Base-by-base conservation (phyloP, 2,329 filamentous ascomycete species). In the Diplodia sapinea region DNA sequence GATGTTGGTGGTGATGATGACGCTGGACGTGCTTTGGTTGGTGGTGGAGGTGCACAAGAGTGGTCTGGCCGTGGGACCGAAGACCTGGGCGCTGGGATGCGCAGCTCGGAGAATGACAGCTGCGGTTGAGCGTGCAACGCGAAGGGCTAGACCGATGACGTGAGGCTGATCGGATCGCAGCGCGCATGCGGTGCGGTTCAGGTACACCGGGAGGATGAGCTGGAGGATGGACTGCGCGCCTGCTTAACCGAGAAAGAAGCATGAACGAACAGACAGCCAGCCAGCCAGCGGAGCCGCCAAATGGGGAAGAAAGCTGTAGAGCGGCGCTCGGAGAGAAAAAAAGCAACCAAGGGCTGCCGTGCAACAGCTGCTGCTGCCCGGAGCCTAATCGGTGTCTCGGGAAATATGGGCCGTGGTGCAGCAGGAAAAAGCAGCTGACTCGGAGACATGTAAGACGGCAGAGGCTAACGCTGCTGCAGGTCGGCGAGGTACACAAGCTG, bases 321-420 rank as follows among this genome's bases (percentile, higher is more conserved):
- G 43, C 38, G 31, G 33, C n/a, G 54, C 11, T 20, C 54, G 33
- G 54, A 56, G 54, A 56, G 54, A 38, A 56, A 23, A 40, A 12
- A 40, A n/a, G 33, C 31, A n/a, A 47, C 40, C 17, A 20, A 9
- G 31, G 11, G 15, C 38, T 5, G 33, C 26, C 9, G 33, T 23
- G 36, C 54, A n/a, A 26, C 49, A 50, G n/a, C 17, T 29, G 6
- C 23, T 29, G 9, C 23, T 29, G 31, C 31, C 31, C 23, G 51
- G 17, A 20, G 31, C 33, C 33, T 31, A 11, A 23, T 15, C 20
- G 5, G 40, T 56, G 54, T 40, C 54, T 56, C 54, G 54, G 54
- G 31, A 56, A 56, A 56, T 29, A 52, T 56, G 54, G 54, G 54
- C 54, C 54, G 54, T 56, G 33, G 54, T 56, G 54, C 33, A 56